phyloP scores from a whole-genome alignment of 2,329 filamentous ascomycete species.

The Talaromyces islandicus region DNA sequence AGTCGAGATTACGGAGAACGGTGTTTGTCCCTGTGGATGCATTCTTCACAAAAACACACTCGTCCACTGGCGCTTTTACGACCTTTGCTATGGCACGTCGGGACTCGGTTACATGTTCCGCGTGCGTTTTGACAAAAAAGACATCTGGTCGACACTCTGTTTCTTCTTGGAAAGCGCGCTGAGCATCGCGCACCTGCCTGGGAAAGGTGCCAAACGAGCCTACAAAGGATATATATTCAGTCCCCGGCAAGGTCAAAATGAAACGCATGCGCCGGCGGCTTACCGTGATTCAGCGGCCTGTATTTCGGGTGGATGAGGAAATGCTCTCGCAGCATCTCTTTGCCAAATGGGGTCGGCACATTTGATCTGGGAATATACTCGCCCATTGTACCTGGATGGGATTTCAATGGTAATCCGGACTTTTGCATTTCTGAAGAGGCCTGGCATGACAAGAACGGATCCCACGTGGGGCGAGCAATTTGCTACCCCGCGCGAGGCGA shows the following conservation, averaged over 20 bases:
- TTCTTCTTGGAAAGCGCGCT: slow-evolving; percentile 60
- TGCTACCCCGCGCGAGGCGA: background rate
- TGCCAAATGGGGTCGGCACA: slow-evolving; percentile 42
- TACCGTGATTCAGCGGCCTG: slow-evolving; percentile 74
- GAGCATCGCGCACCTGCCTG: slow-evolving; percentile 50
- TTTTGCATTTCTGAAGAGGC: background rate
- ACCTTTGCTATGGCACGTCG: slow-evolving; percentile 60
- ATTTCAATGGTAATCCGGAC: background rate
- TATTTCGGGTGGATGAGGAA: slow-evolving; percentile 66
- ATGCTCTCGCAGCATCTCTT: slow-evolving; percentile 49
- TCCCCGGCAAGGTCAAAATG: background rate
- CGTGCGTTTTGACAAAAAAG: slow-evolving; percentile 67
- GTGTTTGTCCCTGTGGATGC: slow-evolving; percentile 67
- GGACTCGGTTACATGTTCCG: slow-evolving; percentile 56
- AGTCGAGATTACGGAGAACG: slow-evolving; percentile 69
- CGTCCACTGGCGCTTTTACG: slow-evolving; percentile 59
- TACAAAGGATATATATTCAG: slow-evolving; percentile 2
- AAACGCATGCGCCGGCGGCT: background rate
- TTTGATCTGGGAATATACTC: background rate
- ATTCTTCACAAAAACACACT: slow-evolving; percentile 73
- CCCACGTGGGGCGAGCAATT: background rate
- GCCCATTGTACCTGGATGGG: slow-evolving; percentile 1
- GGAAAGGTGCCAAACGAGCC: slow-evolving; percentile 77
- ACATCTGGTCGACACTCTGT: slow-evolving; percentile 65
- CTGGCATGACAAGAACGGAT: background rate